Base-by-base conservation (phyloP, 2,329 filamentous ascomycete species). In the Helotiales sp. region DNA sequence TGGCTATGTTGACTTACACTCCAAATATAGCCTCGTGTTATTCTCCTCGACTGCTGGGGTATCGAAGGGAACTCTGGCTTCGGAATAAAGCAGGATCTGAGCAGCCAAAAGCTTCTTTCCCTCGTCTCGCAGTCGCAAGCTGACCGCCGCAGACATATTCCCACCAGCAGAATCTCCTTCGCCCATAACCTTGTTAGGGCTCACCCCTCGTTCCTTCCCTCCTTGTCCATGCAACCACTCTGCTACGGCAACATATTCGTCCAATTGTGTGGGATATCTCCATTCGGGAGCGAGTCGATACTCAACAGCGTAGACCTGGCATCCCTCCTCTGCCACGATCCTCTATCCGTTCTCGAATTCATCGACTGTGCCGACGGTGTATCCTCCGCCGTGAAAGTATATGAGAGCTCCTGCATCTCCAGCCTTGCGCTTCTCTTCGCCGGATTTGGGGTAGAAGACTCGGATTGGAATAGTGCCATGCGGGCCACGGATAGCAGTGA, bases 371-470 rank as follows among this genome's bases (percentile, higher is more conserved):
- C 73, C 72, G 25, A 75, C 67, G 1, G 72, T 74, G 60, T 73
- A 75, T 1, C 73, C 72, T 8, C 72, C 72, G 9, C 73, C 70
- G 53, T 75, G 74, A 54, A 75, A 71, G 57, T 75, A 74, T 3
- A 74, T 68, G 13, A 74, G 58, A 2, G 69, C 71, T 29, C 67
- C 61, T 27, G 57, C 59, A 50, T 69, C 51, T 59, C 58, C 12
- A 57, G 31, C 25, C 51, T 57, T 25, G 52, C 38, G 19, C 22
- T 40, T 51, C 51, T 36, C 58, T 48, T 48, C 61, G 31, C 54
- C 52, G 22, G 47, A 49, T 46, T 56, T 61, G 3, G 69, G 69
- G 53, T 73, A 72, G n/a, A 74, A 67, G 9, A 72, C 57, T 3
- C 71, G 65, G n/a, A 74, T 57, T 0, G 67, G 70, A 5, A 73